These are phyloP conservation scores for Microglena sp. DNA, from an alignment of 139 green algal species.

Conservation along the genomic window DNA sequence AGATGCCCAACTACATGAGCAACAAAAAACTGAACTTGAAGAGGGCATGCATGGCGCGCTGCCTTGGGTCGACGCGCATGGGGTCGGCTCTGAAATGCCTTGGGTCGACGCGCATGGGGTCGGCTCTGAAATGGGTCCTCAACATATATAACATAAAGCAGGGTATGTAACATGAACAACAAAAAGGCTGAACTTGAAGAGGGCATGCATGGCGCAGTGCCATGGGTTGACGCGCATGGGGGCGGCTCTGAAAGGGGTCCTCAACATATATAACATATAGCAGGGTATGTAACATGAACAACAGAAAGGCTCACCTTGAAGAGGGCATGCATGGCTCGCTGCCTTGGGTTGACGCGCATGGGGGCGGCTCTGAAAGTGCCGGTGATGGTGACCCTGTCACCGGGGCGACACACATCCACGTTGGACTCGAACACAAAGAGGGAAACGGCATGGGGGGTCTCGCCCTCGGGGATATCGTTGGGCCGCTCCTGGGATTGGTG, in stretches of 20 bases:
- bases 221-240: slow-evolving; percentile 14
- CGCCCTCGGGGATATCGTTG: slow-evolving; percentile 92
- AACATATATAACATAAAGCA: no score
- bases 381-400: slow-evolving; percentile 63
- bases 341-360: slow-evolving; percentile 58
- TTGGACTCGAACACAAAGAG: slow-evolving; percentile 76
- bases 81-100: no score
- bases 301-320: slow-evolving; percentile 63
- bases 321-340: slow-evolving; percentile 33
- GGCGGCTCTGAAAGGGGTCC: no score
- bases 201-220: slow-evolving; percentile 21
- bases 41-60: slow-evolving; percentile 33
- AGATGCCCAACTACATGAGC: no score
- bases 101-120: slow-evolving; percentile 14
- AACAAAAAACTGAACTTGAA: no score
- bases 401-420: slow-evolving; percentile 64
- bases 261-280: no score
- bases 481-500: slow-evolving; percentile 91
- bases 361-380: slow-evolving; percentile 35
- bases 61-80: slow-evolving; percentile 58
- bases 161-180: no score
- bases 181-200: slow-evolving; percentile 63
- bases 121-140: no score
- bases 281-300: no score
- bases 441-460: slow-evolving; percentile 89